phyloP scores from a whole-genome alignment of 345 rosid species.

The Gynandropsis gynandra region DNA sequence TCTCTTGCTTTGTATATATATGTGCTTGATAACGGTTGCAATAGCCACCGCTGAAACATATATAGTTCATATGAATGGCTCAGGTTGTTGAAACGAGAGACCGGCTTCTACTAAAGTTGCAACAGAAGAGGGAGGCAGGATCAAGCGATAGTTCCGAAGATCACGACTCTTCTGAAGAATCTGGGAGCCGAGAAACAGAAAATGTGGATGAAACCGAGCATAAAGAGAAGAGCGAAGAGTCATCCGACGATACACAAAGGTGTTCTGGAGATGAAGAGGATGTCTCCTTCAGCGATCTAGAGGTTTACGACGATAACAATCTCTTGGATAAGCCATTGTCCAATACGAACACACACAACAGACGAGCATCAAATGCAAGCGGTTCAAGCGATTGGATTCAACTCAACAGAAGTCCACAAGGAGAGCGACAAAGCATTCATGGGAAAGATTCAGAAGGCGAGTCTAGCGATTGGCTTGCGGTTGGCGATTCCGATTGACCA shows the following conservation, averaged over 20 bases:
- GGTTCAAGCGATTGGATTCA: slow-evolving; percentile 64
- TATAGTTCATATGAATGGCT: too few species aligned
- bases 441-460: slow-evolving; percentile 59
- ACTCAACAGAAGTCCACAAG: slow-evolving; percentile 34
- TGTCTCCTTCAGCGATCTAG: slow-evolving; percentile 61
- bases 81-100: slow-evolving; percentile 59
- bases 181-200: slow-evolving; percentile 17
- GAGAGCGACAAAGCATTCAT: too few species aligned
- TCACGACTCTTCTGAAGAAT: slow-evolving; percentile 21
- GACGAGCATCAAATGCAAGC: slow-evolving; percentile 30
- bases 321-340: slow-evolving; percentile 26
- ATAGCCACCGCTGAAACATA: too few species aligned
- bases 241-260: slow-evolving; percentile 35
- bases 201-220: slow-evolving; percentile 20
- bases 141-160: slow-evolving; percentile 15
- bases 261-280: slow-evolving; percentile 35
- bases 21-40: too few species aligned
- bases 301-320: slow-evolving; percentile 37
- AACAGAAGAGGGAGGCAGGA: slow-evolving; percentile 29
- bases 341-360: slow-evolving; percentile 14
- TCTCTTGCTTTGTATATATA: too few species aligned
- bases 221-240: slow-evolving; percentile 31
- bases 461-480: slow-evolving; percentile 57
- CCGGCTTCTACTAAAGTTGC: slow-evolving; percentile 44
- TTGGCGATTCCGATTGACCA: slow-evolving; percentile 45